A percentile compares a stretch with the other conserved stretches of the same genome.
Conservation (phyloP, 2,329 filamentous ascomycete genomes). For the Fonsecaea monophora region DNA sequence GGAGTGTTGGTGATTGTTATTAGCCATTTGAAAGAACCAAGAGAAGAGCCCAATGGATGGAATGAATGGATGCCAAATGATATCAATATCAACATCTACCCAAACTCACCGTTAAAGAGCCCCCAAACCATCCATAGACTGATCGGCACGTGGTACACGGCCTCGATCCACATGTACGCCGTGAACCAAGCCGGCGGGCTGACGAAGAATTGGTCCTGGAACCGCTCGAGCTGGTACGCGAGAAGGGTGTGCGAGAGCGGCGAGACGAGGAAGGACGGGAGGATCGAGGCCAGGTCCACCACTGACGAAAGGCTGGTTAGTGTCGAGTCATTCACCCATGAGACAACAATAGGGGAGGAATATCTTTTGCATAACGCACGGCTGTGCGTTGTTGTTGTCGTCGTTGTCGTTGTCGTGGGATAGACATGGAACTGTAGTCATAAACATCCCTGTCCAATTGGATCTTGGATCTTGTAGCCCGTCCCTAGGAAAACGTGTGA, state of each 20-base stretch:
- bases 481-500: background rate
- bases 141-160: slow-evolving; percentile 66
- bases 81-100: background rate
- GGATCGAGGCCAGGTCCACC: slow-evolving; percentile 67
- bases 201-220: slow-evolving; percentile 69
- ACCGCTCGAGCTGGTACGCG: slow-evolving; percentile 65
- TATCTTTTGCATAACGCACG: too few relatives aligned
- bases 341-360: too few relatives aligned
- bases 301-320: slow-evolving; percentile 49
- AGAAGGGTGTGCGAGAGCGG: slow-evolving; percentile 59
- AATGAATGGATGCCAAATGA: background rate
- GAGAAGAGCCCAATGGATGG: too few relatives aligned
- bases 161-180: slow-evolving; percentile 64
- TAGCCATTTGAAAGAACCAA: too few relatives aligned
- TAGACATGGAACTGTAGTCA: too few relatives aligned
- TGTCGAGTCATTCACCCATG: background rate
- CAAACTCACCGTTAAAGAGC: slow-evolving; percentile 54
- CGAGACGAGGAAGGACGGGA: slow-evolving; percentile 60
- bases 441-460: too few relatives aligned
- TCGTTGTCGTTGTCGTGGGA: too few relatives aligned
- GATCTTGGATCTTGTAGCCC: too few relatives aligned
- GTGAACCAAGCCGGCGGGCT: slow-evolving; percentile 65
- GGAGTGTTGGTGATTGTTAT: background rate
- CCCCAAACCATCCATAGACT: slow-evolving; percentile 66
- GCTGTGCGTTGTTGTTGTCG: too few relatives aligned